Base-by-base conservation (phyloP, 2,329 filamentous ascomycete genomes). In the Xylariales sp. region DNA sequence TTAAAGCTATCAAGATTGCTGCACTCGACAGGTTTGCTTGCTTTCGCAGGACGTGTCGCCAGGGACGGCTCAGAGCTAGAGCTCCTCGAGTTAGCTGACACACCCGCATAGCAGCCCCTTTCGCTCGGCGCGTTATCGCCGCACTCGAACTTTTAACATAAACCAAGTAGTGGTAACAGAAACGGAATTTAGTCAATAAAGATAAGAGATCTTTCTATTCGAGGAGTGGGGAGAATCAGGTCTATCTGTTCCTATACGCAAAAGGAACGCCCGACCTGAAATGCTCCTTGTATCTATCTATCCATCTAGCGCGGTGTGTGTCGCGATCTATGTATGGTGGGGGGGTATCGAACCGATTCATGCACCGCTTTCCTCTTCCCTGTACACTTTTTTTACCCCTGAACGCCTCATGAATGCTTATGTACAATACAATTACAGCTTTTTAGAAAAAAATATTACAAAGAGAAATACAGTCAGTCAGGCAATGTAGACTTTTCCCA, bases 321-420 rank as follows among this genome's bases (percentile, higher is more conserved):
- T 64, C 55, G 67, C 63, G 54, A 62, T 70, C 65, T 64, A 68
- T 69, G 46, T 23, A 23, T 23, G 23, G 23, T 23, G 23, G 23
- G 41, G 58, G 65, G 59, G 46, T 67, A 62, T 69, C 67, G 18
- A 64, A 60, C 45, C 16, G 56, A 52, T 45, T 9, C 36, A 57
- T 61, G 43, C 56, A 34, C 55, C 46, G 14, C 46, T 36, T 49
- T 50, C 18, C n/a, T 41, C 49, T 39, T 39, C 18, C 16, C 23
- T 49, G 12, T 23, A 28, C 39, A n/a, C 32, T 23, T 50, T 39
- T 50, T 56, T 9, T 67, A 62, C 16, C 34, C 41, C 3, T 18
- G 32, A 55, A 64, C 68, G 59, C 68, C 68, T 52, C 30, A 12
- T 3, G 12, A 55, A 50, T 49, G 41, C 53, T 54, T 34, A 36